Conservation (phyloP, 768 basidiomycete genomes). For the Serendipita sp. region DNA sequence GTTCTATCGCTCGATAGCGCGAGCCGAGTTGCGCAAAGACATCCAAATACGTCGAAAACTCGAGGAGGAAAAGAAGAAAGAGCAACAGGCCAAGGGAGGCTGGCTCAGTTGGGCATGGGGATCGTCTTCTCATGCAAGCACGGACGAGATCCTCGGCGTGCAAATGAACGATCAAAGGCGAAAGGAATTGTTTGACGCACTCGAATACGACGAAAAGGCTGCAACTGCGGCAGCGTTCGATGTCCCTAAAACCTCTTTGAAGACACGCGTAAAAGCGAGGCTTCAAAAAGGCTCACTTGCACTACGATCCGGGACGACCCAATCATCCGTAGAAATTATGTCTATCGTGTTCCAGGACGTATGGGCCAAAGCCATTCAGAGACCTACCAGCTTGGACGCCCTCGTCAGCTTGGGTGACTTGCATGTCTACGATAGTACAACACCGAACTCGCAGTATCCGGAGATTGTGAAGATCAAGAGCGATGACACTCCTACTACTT, state of each 20-base stretch:
- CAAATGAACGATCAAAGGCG: conserved; percentile 82
- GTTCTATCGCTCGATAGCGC: conserved; percentile 90
- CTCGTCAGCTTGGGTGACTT: conserved; percentile 74
- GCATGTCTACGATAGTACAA: conserved; percentile 84
- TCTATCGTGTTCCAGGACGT: conserved; percentile 80
- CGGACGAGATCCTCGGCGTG: conserved; percentile 45
- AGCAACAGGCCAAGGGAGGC: conserved; percentile 29
- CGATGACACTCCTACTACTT: conserved; percentile 10
- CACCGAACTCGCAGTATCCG: conserved; percentile 56
- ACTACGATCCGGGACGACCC: conserved; percentile 58
- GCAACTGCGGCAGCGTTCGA: conserved; percentile 55
- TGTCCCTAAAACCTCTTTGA: conserved; percentile 62
- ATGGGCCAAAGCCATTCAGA: conserved; percentile 65
- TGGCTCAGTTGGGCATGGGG: conserved; percentile 69
- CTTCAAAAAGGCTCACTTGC: conserved; percentile 81
- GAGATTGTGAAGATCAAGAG: conserved; percentile 78
- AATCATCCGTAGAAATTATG: conserved; percentile 48
- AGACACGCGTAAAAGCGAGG: conserved; percentile 54
- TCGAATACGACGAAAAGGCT: conserved; percentile 83
- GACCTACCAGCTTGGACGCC: conserved; percentile 74
- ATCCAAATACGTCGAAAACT: conserved; percentile 46
- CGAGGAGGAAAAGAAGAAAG: conserved; percentile 50
- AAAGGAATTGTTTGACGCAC: conserved; percentile 71
- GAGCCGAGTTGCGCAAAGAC: conserved; percentile 77
- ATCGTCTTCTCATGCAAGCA: conserved; percentile 25